Conservation (phyloP, 306 rosid genomes). For the Pterocarpus santalinus region DNA sequence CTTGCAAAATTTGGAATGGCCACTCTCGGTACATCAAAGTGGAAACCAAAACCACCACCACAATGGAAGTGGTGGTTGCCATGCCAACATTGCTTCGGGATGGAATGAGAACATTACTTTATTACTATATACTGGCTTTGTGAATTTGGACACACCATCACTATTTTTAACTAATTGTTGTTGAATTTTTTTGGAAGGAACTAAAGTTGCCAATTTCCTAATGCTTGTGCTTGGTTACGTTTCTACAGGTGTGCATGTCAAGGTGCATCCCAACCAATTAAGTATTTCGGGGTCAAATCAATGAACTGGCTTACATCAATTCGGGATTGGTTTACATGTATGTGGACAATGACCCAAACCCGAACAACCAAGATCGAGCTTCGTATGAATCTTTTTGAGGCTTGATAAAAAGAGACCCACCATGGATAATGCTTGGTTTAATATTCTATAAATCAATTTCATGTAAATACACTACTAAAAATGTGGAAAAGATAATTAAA, state of each 20-base stretch:
- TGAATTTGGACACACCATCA: conserved; percentile 36
- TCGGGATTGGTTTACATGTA: conserved; percentile 36
- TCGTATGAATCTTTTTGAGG: neutral
- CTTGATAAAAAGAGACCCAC: neutral
- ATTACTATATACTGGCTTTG: conserved; percentile 13
- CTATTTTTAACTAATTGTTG: conserved; percentile 10
- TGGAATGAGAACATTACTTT: conserved; percentile 27
- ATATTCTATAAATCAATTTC: neutral
- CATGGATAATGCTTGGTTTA: conserved; percentile 27
- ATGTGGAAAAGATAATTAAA: neutral
- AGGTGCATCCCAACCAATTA: conserved; percentile 43
- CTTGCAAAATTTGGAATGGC: conserved; percentile 30
- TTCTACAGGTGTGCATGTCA: conserved; percentile 35
- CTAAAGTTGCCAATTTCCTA: conserved; percentile 31
- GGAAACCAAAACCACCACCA: conserved; percentile 54
- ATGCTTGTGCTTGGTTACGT: conserved; percentile 36
- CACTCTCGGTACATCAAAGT: conserved; percentile 45
- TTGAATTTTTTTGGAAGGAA: conserved; percentile 32
- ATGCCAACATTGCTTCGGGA: conserved; percentile 41
- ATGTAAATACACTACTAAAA: neutral
- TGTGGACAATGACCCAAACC: conserved; percentile 36
- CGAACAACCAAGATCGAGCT: conserved; percentile 29
- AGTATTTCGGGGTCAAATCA: conserved; percentile 47
- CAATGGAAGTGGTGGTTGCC: conserved; percentile 50
- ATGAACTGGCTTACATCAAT: conserved; percentile 44